Conservation (phyloP, 345 rosid genomes). For the Carallia brachiata region DNA sequence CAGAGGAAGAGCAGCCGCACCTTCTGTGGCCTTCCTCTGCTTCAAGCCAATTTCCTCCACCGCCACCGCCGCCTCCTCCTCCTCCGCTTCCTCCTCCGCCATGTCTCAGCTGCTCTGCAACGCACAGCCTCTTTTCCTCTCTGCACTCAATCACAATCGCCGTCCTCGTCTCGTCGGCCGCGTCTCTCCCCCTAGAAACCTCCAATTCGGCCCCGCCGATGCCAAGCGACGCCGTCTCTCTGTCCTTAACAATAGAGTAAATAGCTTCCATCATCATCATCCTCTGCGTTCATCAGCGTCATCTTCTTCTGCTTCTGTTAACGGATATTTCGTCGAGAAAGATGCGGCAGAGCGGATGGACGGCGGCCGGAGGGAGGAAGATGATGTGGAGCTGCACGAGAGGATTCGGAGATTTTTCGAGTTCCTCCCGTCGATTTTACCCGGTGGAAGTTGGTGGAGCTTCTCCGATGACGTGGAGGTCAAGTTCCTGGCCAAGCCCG, state of each 20-base stretch:
- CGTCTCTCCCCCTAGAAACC: constrained; percentile 16
- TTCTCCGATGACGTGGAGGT: constrained; percentile 67
- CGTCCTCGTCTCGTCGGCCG: not conserved
- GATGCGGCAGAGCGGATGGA: constrained; percentile 11
- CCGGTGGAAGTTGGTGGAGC: constrained; percentile 96
- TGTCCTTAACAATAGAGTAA: constrained; percentile 8
- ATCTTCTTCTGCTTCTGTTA: constrained; percentile 39
- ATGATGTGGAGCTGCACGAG: constrained; percentile 35
- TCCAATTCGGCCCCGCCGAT: constrained; percentile 22
- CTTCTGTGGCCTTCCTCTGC: no score
- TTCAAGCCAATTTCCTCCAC: no score
- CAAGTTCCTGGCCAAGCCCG: constrained; percentile 66
- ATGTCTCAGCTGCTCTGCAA: constrained; percentile 53
- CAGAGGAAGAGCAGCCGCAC: not conserved
- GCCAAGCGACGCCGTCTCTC: constrained; percentile 19
- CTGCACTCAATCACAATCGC: constrained; percentile 29
- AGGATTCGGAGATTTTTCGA: constrained; percentile 48
- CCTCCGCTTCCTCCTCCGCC: constrained; percentile 13
- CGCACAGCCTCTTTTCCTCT: constrained; percentile 33
- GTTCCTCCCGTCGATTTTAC: constrained; percentile 56
- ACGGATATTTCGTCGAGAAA: constrained; percentile 50
- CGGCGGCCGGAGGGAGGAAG: constrained; percentile 31
- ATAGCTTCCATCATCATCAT: constrained; percentile 21
- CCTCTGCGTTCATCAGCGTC: constrained; percentile 5
- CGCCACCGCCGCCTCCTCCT: not conserved